phyloP scores from a whole-genome alignment of 305 asterid genomes.

The Rubia balearica region DNA sequence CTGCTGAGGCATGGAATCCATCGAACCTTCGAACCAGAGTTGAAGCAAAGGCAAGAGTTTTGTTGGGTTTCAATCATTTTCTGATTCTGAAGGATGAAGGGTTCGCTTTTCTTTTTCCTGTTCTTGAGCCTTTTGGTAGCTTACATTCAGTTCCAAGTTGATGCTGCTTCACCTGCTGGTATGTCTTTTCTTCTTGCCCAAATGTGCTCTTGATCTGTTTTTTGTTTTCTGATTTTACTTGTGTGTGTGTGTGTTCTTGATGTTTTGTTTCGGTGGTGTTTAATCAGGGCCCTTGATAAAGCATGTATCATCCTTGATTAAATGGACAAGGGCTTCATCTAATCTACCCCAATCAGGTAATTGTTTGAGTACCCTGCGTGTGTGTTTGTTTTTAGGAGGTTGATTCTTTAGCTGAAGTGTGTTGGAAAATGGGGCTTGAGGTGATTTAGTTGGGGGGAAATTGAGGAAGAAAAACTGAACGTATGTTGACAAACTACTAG shows the following conservation, averaged over 20 bases:
- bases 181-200: not conserved
- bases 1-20: not conserved
- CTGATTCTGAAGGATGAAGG: conserved; percentile 15
- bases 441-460: not conserved
- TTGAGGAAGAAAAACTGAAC: not conserved
- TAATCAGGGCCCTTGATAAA: conserved; percentile 73
- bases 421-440: not conserved
- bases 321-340: conserved; percentile 78
- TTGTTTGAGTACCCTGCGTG: not conserved
- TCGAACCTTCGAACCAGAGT: not conserved
- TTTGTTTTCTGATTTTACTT: conserved; percentile 14
- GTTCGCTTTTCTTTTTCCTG: conserved; percentile 23
- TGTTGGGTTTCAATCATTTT: conserved; percentile 1
- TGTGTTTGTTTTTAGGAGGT: not conserved
- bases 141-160: conserved; percentile 27
- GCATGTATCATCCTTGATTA: conserved; percentile 70
- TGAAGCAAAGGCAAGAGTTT: not conserved
- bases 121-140: conserved; percentile 20
- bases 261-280: conserved; percentile 4
- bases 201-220: conserved; percentile 17
- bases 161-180: conserved; percentile 37
- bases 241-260: conserved; percentile 12
- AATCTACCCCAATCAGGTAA: conserved; percentile 72
- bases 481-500: not conserved
- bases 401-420: not conserved